phyloP scores from a whole-genome alignment of 805 yeast genomes.

The Torulaspora gathmanii region DNA sequence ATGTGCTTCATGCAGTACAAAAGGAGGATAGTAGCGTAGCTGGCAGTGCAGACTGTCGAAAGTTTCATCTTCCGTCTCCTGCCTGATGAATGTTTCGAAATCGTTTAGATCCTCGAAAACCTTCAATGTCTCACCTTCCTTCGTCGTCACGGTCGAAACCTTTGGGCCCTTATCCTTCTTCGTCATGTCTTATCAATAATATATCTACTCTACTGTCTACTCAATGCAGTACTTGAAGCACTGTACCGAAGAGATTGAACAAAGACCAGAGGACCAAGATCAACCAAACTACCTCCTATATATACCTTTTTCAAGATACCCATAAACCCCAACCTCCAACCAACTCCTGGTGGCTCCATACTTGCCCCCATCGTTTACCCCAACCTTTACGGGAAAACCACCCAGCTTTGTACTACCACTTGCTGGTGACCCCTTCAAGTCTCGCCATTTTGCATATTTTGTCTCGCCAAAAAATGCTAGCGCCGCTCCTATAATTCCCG shows the following conservation, averaged over 20 bases:
- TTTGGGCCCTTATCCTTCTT: constrained; percentile 34
- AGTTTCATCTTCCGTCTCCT: constrained; percentile 74
- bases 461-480: not conserved
- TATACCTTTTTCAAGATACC: no score
- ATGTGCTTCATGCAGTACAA: constrained; percentile 60
- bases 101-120: constrained; percentile 58
- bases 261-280: no score
- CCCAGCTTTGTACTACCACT: no score
- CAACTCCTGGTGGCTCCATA: no score
- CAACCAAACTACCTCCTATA: no score
- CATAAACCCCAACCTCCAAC: no score
- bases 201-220: not conserved
- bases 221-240: no score
- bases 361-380: no score
- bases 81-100: constrained; percentile 61
- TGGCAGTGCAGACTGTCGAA: constrained; percentile 65
- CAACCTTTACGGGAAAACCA: no score
- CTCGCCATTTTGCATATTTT: no score
- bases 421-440: no score
- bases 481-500: not conserved
- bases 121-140: constrained; percentile 31
- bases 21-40: constrained; percentile 67
- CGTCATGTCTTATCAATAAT: constrained; percentile 16
- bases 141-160: constrained; percentile 27
- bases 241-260: no score